Evolutionary conservation across 2,329 filamentous ascomycete genomes (phyloP), one percentile per base, ranked within the genome.

Genomic region (Plectosphaerella cucumerina): DNA sequence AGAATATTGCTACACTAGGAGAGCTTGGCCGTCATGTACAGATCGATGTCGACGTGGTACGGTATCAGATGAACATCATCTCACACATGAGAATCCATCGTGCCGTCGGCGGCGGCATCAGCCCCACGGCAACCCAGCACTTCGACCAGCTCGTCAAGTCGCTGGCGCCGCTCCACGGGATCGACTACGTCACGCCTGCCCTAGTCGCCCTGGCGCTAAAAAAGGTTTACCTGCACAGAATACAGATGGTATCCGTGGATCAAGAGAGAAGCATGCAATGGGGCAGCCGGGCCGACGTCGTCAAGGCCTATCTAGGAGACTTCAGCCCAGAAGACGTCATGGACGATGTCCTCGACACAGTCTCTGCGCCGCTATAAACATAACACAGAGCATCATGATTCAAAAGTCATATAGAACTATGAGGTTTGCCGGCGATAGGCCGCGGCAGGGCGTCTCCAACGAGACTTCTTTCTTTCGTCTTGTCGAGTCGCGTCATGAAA

Each of bases 191-290:
- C 5, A 91, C 92, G 0, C 93, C 94, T 0, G 88, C 90, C 1
- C 79, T 97, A 22, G 86, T 97, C 18, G 83, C 79, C 8, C 75
- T 99, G 44, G 94, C 94, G 5, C 85, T 87, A 2, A 83, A 83
- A 54, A 97, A 97, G 71, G 81, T 96, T 21, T 99, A 96, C 63
- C 77, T 87, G 17, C 94, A 99, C 70, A 85, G 91, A 9, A 84
- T 99, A 31, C 69, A 81, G 14, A 79, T 97, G 50, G 82, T 87
- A 0, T 69, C 71, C 1, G 79, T 89, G 1, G 79, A 83, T 54
- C 82, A 84, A 51, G 94, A 97, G 71, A 79, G 91, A 45, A 97
- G 91, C 65, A 80, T 96, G 74, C 90, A 96, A 66, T 99, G 95
- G 84, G 94, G 94, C 0, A 97, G 93, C 66, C 84, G 87, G 49